Base-by-base conservation (phyloP, 2,329 filamentous ascomycete species). In the Tolypocladium guangdongense region DNA sequence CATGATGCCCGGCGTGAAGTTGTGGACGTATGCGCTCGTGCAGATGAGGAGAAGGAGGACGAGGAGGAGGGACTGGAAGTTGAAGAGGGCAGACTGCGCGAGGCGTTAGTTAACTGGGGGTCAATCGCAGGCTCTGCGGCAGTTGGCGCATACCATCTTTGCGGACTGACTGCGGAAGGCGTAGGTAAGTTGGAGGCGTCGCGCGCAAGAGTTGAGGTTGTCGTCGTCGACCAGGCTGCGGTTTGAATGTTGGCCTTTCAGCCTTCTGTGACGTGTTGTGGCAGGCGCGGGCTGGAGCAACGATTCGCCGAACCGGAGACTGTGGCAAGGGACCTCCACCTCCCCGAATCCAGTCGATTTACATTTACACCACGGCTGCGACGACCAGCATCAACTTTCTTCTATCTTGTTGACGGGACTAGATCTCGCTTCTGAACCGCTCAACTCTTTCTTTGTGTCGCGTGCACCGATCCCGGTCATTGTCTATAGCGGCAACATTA, bases 41-140 rank as follows among this genome's bases (percentile, higher is more conserved):
- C 93, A 99, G 67, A 97, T 95, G 62, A 95, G 83, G 62, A 99
- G 86, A 51, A 99, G 84, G 64, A 99, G 84, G 61, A 96, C 92
- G 63, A 97, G 83, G 63, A 99, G 82, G 62, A 97, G 87, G 55
- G 90, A 95, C 72, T 96, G 90, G 77, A 99, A 97, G 75, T 97
- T 97, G 84, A 99, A 96, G 65, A 99, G 86, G 53, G 93, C 93
- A 55, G 93, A 88, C 93, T 96, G 65, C 20, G 20, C 24, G 18
- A n/a, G 4, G 30, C 7, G 37, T 35, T 32, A 18, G 47, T 22
- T 30, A 43, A 20, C 8, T 11, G 18, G 18, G 7, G 8, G 7
- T n/a, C 6, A 35, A 16, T 27, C 27, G 2, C 27, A 46, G 16
- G 16, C 18, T 30, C 7, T 12, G 43, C 6, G 27, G 18, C 24